Conservation (phyloP, 768 basidiomycete species). For the Kwoniella mangroviensis region DNA sequence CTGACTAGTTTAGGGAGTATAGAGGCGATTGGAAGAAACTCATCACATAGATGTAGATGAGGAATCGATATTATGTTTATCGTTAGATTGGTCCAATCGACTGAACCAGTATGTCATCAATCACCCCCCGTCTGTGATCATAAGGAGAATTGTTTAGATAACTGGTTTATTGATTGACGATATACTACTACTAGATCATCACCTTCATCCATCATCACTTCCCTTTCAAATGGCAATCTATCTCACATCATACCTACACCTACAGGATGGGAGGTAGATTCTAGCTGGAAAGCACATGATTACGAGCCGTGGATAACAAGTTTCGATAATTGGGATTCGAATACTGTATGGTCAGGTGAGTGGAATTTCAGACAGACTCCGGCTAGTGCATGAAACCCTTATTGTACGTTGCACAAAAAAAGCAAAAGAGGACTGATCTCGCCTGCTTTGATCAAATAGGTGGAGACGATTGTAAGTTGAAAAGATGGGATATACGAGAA, state of each 20-base stretch:
- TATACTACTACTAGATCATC: conserved; percentile 15
- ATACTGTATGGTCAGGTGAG: conserved; percentile 81
- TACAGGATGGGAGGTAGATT: conserved; percentile 61
- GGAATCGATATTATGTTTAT: conserved; percentile 75
- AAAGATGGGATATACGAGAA: conserved; percentile 85
- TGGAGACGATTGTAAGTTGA: conserved; percentile 88
- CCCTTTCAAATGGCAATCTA: conserved; percentile 78
- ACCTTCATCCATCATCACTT: conserved; percentile 66
- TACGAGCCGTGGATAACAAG: conserved; percentile 92
- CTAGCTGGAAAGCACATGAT: conserved; percentile 83
- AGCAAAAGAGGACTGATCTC: too few relatives aligned
- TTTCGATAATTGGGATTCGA: conserved; percentile 84
- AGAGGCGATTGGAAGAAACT: conserved; percentile 41
- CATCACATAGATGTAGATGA: conserved; percentile 58
- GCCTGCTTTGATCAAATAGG: conserved; percentile 61
- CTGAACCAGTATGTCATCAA: conserved; percentile 38
- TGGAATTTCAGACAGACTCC: not conserved
- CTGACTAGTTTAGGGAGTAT: not conserved
- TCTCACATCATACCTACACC: conserved; percentile 63
- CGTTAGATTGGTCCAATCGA: conserved; percentile 89
- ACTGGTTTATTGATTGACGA: too few relatives aligned
- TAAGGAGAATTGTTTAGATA: too few relatives aligned
- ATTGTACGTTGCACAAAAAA: too few relatives aligned
- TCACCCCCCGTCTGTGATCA: not conserved
- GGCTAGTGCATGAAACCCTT: too few relatives aligned